Conservation (phyloP, 306 rosid species). For the Vigna hirtella region DNA sequence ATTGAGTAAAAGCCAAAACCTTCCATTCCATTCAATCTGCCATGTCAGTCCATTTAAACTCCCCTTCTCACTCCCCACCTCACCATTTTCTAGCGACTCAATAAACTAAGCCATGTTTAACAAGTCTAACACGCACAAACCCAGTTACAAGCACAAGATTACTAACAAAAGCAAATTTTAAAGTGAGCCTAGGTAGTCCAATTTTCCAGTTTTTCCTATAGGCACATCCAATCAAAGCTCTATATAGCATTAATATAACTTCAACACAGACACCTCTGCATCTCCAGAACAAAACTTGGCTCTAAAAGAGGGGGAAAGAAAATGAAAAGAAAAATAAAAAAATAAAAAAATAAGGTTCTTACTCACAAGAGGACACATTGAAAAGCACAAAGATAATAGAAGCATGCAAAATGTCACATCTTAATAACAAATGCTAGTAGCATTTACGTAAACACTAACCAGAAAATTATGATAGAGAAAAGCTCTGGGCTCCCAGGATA, state of each 20-base stretch:
- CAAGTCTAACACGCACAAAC: neutral
- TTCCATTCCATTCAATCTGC: neutral
- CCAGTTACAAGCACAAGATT: neutral
- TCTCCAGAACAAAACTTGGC: neutral
- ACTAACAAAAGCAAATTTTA: neutral
- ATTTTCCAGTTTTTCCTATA: neutral
- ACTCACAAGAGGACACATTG: no score
- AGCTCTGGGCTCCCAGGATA: constrained; percentile 98
- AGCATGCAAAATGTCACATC: no score
- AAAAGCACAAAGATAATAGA: no score
- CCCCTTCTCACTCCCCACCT: neutral
- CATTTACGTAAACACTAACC: constrained; percentile 47
- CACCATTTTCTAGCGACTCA: neutral
- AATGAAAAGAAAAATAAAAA: no score
- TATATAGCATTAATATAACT: neutral
- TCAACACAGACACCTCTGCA: neutral
- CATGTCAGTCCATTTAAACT: neutral
- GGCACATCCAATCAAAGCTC: neutral
- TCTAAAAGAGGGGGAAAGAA: no score
- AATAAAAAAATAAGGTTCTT: no score
- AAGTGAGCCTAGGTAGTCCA: neutral
- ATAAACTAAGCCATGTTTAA: neutral
- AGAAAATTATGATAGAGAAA: constrained; percentile 86
- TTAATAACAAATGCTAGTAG: no score
- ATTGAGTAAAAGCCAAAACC: neutral